Percentiles rank a stretch among this genome's conserved stretches.
Conservation (phyloP, 352 stramenopile genomes). For the Phytophthora multivora region DNA sequence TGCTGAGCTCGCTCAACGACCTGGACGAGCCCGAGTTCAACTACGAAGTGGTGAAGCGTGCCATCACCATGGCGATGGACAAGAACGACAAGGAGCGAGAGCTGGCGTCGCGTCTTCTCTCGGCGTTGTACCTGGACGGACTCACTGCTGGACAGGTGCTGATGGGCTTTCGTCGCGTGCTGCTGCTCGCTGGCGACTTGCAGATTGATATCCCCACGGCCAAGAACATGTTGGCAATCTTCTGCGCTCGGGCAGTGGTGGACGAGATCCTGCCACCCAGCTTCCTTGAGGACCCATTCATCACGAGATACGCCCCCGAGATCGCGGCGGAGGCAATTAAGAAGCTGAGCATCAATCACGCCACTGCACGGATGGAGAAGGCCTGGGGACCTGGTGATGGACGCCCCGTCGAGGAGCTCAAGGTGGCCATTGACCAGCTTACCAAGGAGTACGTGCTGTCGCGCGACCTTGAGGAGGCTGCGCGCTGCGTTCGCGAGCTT, state of each 20-base stretch:
- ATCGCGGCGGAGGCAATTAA: constrained; percentile 97
- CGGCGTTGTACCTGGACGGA: constrained; percentile 91
- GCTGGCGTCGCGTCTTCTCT: constrained; percentile 88
- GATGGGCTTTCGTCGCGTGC: constrained; percentile 96
- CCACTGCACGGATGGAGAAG: constrained; percentile 94
- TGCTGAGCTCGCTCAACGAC: constrained; percentile 77
- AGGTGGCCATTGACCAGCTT: constrained; percentile 94
- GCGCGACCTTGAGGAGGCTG: constrained; percentile 94
- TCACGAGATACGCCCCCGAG: constrained; percentile 91
- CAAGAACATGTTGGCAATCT: constrained; percentile 94
- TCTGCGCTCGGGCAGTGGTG: constrained; percentile 97
- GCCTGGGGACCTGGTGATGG: constrained; percentile 97
- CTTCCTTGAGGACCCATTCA: constrained; percentile 97
- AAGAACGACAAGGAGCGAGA: constrained; percentile 47
- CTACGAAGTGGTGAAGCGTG: constrained; percentile 95
- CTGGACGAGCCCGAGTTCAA: constrained; percentile 77
- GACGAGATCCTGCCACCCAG: constrained; percentile 98
- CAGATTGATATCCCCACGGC: constrained; percentile 95
- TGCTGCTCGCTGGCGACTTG: constrained; percentile 96
- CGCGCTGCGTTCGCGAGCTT: constrained; percentile 92
- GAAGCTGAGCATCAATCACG: constrained; percentile 97
- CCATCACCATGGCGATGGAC: constrained; percentile 96
- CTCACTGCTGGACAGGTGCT: constrained; percentile 77
- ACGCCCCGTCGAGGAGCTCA: constrained; percentile 91
- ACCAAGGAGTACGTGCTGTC: constrained; percentile 97